Evolutionary conservation across 148 eudicot species (phyloP).

Genomic region (Dysphania ambrosioides): DNA sequence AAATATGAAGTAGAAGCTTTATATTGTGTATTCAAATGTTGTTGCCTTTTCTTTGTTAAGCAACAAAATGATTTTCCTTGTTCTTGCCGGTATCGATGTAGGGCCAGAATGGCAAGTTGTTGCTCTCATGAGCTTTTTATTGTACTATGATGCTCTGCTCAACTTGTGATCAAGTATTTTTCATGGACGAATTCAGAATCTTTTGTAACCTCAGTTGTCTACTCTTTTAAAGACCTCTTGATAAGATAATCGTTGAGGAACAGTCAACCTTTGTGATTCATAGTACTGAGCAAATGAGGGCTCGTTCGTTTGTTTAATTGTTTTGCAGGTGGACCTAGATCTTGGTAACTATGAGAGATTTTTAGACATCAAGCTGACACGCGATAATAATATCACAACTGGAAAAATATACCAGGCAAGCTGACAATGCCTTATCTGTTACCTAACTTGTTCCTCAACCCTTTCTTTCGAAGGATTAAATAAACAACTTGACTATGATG

Average conservation of each 20-base stretch:
- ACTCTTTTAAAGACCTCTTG: background rate
- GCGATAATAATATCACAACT: slow-evolving; percentile 89
- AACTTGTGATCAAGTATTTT: slow-evolving; percentile 14
- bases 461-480: background rate
- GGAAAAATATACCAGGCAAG: slow-evolving; percentile 90
- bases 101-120: slow-evolving; percentile 12
- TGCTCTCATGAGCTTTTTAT: slow-evolving; percentile 5
- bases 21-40: slow-evolving; percentile 1
- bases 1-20: slow-evolving; percentile 6
- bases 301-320: background rate
- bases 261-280: background rate
- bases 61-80: slow-evolving; percentile 1
- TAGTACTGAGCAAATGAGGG: slow-evolving; percentile 1
- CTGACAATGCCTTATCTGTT: slow-evolving; percentile 16
- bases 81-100: background rate
- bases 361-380: slow-evolving; percentile 73
- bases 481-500: slow-evolving; percentile 9
- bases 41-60: slow-evolving; percentile 14
- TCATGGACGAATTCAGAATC: background rate
- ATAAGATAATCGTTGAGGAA: background rate
- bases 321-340: slow-evolving; percentile 88
- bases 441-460: background rate
- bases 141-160: background rate
- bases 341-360: slow-evolving; percentile 96
- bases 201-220: background rate